Conservation (phyloP, 2,329 filamentous ascomycete genomes). For the Aureobasidium sp. region DNA sequence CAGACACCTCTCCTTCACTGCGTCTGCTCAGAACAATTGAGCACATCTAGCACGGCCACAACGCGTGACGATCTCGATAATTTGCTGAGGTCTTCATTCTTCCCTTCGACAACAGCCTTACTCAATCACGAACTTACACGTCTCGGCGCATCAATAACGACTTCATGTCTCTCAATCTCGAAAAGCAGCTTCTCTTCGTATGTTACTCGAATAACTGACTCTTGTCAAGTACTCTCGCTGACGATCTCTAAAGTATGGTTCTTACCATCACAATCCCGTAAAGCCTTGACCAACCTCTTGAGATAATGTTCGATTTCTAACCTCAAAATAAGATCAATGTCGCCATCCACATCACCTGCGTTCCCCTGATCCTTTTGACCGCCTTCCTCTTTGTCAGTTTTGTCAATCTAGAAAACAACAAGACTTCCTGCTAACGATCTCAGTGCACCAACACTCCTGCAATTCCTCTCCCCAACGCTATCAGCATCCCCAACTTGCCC, state of each 20-base stretch:
- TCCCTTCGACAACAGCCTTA: neutral
- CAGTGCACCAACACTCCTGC: slow-evolving; percentile 50
- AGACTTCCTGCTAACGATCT: neutral
- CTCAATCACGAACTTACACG: neutral
- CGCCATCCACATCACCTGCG: slow-evolving; percentile 69
- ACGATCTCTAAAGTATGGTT: slow-evolving; percentile 58
- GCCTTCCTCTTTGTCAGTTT: slow-evolving; percentile 59
- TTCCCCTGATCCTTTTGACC: slow-evolving; percentile 65
- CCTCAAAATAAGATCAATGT: slow-evolving; percentile 53
- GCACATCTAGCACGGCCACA: neutral
- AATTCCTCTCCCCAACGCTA: slow-evolving; percentile 44
- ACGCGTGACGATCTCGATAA: neutral
- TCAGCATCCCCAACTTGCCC: slow-evolving; percentile 49
- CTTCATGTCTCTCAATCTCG: slow-evolving; percentile 57
- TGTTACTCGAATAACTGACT: slow-evolving; percentile 28
- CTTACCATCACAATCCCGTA: slow-evolving; percentile 70
- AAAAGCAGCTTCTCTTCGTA: slow-evolving; percentile 77
- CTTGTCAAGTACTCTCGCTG: neutral
- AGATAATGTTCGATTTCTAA: neutral
- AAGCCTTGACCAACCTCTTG: neutral
- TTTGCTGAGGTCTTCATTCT: neutral
- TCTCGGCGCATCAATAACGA: neutral
- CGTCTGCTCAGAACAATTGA: neutral
- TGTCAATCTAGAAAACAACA: neutral
- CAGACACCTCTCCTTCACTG: neutral